Conservation (phyloP, 2,329 filamentous ascomycete genomes). For the Pyricularia sp. region DNA sequence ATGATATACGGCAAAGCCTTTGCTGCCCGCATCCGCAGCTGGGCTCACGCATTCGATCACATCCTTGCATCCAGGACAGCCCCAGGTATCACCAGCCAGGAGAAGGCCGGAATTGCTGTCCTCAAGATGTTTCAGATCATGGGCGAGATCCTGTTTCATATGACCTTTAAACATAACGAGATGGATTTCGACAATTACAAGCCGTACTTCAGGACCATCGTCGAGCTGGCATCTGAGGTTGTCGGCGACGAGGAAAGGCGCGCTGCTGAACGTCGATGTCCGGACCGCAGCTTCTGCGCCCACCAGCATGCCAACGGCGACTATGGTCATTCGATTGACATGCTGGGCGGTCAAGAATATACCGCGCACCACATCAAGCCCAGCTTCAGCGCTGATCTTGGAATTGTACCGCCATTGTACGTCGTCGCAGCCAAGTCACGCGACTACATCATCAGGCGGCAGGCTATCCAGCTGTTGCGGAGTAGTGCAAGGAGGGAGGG, state of each 20-base stretch:
- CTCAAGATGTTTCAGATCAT: slow-evolving; percentile 55
- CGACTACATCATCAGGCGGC: slow-evolving; percentile 43
- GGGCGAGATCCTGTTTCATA: slow-evolving; percentile 45
- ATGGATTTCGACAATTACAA: slow-evolving; percentile 47
- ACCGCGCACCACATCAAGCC: slow-evolving; percentile 44
- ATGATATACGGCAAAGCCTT: slow-evolving; percentile 38
- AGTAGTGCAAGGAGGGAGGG: slow-evolving; percentile 54
- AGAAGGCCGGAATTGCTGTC: slow-evolving; percentile 50
- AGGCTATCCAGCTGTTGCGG: slow-evolving; percentile 51
- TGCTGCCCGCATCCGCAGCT: slow-evolving; percentile 39
- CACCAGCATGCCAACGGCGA: slow-evolving; percentile 21
- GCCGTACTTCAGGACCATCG: slow-evolving; percentile 42
- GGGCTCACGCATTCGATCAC: slow-evolving; percentile 46
- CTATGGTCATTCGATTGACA: slow-evolving; percentile 19
- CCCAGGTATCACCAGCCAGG: slow-evolving; percentile 40
- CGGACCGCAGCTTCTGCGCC: slow-evolving; percentile 31
- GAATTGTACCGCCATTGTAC: slow-evolving; percentile 55
- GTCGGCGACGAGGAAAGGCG: slow-evolving; percentile 47
- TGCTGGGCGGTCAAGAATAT: slow-evolving; percentile 32
- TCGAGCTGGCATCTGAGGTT: slow-evolving; percentile 48
- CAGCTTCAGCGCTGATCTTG: slow-evolving; percentile 54
- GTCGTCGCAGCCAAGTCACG: slow-evolving; percentile 59
- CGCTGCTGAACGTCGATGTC: slow-evolving; percentile 35
- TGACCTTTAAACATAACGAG: slow-evolving; percentile 51
- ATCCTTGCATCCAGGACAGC: slow-evolving; percentile 39